Evolutionary conservation across 2,329 filamentous ascomycete genomes (phyloP), one percentile per base, ranked within the genome.

Genomic region (Penicillium capsulatum): DNA sequence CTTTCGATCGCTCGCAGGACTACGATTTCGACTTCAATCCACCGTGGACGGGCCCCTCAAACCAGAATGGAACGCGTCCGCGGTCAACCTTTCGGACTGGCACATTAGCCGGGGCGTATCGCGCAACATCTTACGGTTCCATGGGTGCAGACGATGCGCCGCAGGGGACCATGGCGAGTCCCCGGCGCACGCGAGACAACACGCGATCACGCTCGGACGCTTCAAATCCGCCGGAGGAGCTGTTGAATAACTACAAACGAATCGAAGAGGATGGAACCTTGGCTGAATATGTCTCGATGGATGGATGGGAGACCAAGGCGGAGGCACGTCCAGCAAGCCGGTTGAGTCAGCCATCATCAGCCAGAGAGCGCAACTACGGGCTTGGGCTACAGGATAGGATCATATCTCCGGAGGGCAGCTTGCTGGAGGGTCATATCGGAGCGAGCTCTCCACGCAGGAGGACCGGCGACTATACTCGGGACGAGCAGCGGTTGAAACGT

Each of bases 71-170:
- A 22, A 38, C 52, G 26, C 55, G 57, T 33, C 50, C 58, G 29
- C 62, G 60, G 35, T 54, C 57, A 30, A 60, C 53, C 26, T 60
- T 66, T 40, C 60, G 59, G 30, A 64, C 66, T 10, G 60, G 59
- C 19, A 67, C 64, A 7, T 45, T 70, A 36, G 62, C 61, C 35
- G 62, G 61, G 36, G 64, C 67, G 13, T 70, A 66, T 47, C 59
- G 65, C 39, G 58, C 58, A 17, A 54, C 61, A 32, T 63, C 59
- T 36, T 57, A 54, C 26, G 36, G 48, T 27, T 51, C 51, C 38
- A 63, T 59, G 51, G 47, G 53, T 27, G 55, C 58, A 17, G 49
- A 45, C 17, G 48, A 35, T 30, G 16, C 36, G n/a, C 41, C 34
- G 11, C 27, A 44, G 20, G 50, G 38, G 4, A 38, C 43, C 14